Base-by-base conservation (phyloP, 768 basidiomycete genomes). In the Calocybe gangraenosa region DNA sequence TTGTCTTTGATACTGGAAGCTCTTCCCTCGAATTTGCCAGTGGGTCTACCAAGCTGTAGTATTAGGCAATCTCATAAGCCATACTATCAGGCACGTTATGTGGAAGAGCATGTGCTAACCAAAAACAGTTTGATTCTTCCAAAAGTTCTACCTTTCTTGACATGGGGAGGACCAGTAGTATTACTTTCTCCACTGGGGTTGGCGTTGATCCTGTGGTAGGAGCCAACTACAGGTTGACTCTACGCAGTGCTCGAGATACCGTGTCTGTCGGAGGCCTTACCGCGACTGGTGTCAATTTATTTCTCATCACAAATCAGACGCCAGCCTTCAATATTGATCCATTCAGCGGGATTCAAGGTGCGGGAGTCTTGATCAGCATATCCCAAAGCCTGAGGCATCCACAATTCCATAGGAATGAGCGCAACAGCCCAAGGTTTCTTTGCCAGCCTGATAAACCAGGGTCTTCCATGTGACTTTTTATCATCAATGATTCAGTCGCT, bases 1-100 rank as follows among this genome's bases (percentile, higher is more conserved):
- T 80, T 38, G 75, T 81, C 10, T 81, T 81, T 60, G 79, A 81
- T 52, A 81, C 79, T 9, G 78, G 78, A 37, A 76, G 74, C 47
- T 57, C 58, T 7, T 65, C 66, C 9, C 65, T 76, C 10, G 74
- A 75, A 60, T 73, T 77, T 47, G 71, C 71, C 2, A 74, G 75
- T 73, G 51, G 44, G 72, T 56, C 25, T 21, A 20, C 13, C 20
- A 28, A 28, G 11, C 4, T 13, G n/a, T 7, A 37, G n/a, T 25
- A 14, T 10, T 4, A n/a, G n/a, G n/a, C n/a, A n/a, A n/a, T n/a
- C n/a, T n/a, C n/a, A n/a, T n/a, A n/a, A n/a, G n/a, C n/a, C n/a
- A 42, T 39, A 22, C 52, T 48, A 31, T 23, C 42, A 71, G 71
- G 71, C 51, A 78, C 75, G 6, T 58, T 72, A 4, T 81, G 76